Base-by-base conservation (phyloP, 257 asterid genomes). In the Echites panduratus region DNA sequence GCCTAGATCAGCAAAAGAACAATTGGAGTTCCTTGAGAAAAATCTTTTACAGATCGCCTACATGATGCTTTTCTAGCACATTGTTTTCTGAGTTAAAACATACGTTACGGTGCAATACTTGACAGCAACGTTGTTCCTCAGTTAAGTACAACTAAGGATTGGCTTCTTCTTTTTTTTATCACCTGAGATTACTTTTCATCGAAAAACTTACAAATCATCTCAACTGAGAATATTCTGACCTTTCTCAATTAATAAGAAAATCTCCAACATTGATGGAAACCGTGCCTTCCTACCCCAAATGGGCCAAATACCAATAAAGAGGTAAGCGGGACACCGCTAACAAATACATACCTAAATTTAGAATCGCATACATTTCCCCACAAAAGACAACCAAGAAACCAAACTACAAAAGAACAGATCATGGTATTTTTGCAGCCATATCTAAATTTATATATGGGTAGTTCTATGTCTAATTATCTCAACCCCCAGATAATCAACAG, bases 401-500 rank as follows among this genome's bases (percentile, higher is more conserved):
- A 53, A 53, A 53, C 0, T 53, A 10, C 7, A 53, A 22, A 52
- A 52, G 58, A 52, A 19, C 58, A 52, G 24, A 19, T 0, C 9
- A 41, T 4, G 3, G 38, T 19, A 19, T 20, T 53, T 19, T 6
- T 20, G 59, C 9, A 53, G 12, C 13, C 1, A 9, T 53, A 7
- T 19, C 27, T 70, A 6, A 70, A 27, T 47, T 70, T 59, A 70
- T 27, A 19, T 58, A 47, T 40, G 75, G 44, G 19, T 22, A 61
- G 20, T 49, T 59, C 92, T 84, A 32, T 32, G 5, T 41, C 97
- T 85, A 12, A 61, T 53, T 65, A 95, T 90, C 90, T 95, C 96
- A 12, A 95, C 91, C 0, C 97, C 98, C 82, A 92, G 82, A 82
- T 92, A 90, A 79, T 92, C 98, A 8, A 95, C 82, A 7, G 87